A percentile compares a stretch with the other conserved stretches of the same genome.
These are phyloP conservation scores for Fusarium coffeatum DNA, from an alignment of 2,329 filamentous ascomycete genomes.

Conservation along the genomic window DNA sequence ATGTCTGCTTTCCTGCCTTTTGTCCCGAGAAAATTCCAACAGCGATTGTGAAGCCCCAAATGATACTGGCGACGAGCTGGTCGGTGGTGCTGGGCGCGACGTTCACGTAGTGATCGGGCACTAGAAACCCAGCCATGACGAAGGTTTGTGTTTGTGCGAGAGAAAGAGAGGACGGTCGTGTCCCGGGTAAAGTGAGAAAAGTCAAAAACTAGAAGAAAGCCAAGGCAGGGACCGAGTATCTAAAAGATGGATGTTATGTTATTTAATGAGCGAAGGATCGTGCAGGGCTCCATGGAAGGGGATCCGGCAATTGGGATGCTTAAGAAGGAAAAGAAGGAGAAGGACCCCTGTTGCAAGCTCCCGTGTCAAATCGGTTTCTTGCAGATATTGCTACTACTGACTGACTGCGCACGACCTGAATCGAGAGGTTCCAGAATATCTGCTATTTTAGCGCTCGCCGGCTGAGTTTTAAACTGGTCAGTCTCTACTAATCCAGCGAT, in stretches of 20 bases:
- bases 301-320: conserved; percentile 1
- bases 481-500: neutral
- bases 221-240: neutral
- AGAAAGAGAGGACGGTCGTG: neutral
- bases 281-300: neutral
- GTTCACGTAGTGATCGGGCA: conserved; percentile 34
- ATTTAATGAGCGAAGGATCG: neutral
- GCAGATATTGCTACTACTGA: neutral
- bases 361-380: neutral
- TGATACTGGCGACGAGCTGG: conserved; percentile 41
- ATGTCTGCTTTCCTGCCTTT: conserved; percentile 41
- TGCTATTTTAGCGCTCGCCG: neutral
- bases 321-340: neutral
- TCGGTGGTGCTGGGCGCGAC: conserved; percentile 30
- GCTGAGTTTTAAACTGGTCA: neutral
- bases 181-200: neutral
- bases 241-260: neutral
- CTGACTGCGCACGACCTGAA: neutral
- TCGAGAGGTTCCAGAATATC: neutral
- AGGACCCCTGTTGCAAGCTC: neutral
- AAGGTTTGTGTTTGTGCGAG: too few species aligned
- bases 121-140: conserved; percentile 26
- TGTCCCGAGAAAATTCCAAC: conserved; percentile 33
- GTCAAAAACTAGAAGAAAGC: neutral
- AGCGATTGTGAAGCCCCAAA: conserved; percentile 43